These are phyloP conservation scores for Naematelia encephala DNA, from an alignment of 768 basidiomycete genomes.

Conservation along the genomic window DNA sequence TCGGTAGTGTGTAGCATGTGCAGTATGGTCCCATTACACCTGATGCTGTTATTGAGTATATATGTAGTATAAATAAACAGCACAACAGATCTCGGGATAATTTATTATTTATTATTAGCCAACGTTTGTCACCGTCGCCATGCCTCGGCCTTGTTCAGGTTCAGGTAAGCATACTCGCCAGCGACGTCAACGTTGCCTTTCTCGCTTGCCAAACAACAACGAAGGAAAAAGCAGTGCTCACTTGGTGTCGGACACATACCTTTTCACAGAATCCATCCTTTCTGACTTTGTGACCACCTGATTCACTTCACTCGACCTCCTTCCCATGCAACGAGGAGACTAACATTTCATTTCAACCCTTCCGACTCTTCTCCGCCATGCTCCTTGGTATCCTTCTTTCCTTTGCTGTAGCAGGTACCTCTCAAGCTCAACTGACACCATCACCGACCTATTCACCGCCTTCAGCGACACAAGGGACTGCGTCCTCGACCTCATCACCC, in stretches of 20 bases:
- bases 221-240: neutral
- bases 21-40: neutral
- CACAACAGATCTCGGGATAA: no score
- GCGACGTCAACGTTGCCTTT: no score
- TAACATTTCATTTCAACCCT: neutral
- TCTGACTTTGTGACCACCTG: no score
- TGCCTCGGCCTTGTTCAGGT: no score
- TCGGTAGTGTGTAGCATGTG: neutral
- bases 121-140: no score
- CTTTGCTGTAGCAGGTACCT: neutral
- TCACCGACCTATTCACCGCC: slow-evolving; percentile 40
- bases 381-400: neutral
- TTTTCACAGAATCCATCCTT: no score
- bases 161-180: no score
- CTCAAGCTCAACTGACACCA: slow-evolving; percentile 41
- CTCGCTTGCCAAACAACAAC: no score
- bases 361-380: neutral
- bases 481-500: slow-evolving; percentile 50
- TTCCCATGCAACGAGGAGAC: neutral
- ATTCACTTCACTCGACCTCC: neutral
- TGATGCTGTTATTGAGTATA: no score
- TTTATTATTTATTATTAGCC: no score
- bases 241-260: neutral
- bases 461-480: slow-evolving; percentile 23
- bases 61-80: no score